Conservation (phyloP, 1,284 basidiomycete species). For the Apiotrichum sp. region DNA sequence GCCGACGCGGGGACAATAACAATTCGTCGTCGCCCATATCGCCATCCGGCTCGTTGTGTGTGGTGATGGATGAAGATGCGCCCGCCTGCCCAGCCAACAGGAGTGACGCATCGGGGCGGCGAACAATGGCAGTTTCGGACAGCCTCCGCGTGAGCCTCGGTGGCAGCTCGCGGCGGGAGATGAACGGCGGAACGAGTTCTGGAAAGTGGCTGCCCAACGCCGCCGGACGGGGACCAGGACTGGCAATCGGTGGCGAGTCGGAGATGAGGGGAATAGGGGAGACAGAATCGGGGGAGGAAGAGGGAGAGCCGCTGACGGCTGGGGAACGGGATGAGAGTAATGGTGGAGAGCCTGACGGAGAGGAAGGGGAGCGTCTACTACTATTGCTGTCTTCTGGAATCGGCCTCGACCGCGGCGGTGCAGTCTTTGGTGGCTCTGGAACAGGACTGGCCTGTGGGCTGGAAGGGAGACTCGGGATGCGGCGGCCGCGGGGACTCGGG, state of each 20-base stretch:
- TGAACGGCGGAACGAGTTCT: slow-evolving; percentile 11
- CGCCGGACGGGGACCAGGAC: background rate
- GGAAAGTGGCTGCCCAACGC: slow-evolving; percentile 10
- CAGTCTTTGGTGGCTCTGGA: background rate
- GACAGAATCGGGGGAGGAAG: too few species aligned
- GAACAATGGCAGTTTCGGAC: slow-evolving; percentile 12
- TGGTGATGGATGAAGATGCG: background rate
- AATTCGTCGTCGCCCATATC: background rate
- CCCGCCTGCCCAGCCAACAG: background rate
- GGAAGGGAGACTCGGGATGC: too few species aligned
- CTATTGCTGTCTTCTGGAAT: too few species aligned
- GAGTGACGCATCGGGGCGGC: slow-evolving; percentile 4
- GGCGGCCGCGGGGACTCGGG: too few species aligned
- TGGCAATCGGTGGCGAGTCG: background rate
- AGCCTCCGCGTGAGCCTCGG: slow-evolving; percentile 1
- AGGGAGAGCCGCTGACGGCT: too few species aligned
- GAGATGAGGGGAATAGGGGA: too few species aligned
- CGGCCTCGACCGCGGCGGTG: too few species aligned
- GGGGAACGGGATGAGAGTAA: too few species aligned
- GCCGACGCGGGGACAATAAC: background rate
- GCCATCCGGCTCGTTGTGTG: background rate
- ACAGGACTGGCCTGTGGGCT: background rate
- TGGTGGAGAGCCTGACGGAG: too few species aligned
- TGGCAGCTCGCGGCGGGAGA: slow-evolving; percentile 7
- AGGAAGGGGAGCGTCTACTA: too few species aligned